phyloP scores from a whole-genome alignment of 805 yeast species.

The Barnettozyma botsteinii region DNA sequence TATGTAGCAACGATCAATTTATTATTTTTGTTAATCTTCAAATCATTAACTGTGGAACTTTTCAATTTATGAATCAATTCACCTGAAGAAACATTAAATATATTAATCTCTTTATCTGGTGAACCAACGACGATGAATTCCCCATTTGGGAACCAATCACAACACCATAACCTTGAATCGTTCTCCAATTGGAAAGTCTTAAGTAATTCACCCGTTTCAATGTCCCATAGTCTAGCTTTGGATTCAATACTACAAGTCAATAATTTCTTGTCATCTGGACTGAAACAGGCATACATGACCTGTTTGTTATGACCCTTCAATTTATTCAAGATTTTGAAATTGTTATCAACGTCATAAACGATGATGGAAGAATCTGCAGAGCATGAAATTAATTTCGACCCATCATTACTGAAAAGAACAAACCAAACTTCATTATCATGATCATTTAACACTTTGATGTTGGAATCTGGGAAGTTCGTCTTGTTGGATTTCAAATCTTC shows the following conservation, averaged over 20 bases:
- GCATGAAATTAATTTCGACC: conserved; percentile 70
- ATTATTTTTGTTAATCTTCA: conserved; percentile 62
- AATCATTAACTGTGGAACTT: conserved; percentile 56
- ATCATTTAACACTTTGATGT: conserved; percentile 39
- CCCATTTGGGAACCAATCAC: conserved; percentile 64
- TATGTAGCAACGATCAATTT: conserved; percentile 60
- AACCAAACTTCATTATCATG: conserved; percentile 84
- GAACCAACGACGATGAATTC: conserved; percentile 63
- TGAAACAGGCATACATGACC: conserved; percentile 68
- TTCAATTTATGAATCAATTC: conserved; percentile 26
- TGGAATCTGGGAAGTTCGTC: conserved; percentile 41
- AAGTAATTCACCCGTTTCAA: conserved; percentile 33
- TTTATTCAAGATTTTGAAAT: conserved; percentile 33
- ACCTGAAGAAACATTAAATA: conserved; percentile 35
- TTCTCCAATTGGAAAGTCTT: conserved; percentile 16
- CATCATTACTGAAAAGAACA: conserved; percentile 70
- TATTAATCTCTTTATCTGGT: conserved; percentile 59
- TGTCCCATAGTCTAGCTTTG: conserved; percentile 63
- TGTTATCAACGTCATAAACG: conserved; percentile 57
- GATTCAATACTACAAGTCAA: conserved; percentile 73
- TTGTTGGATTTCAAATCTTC: conserved; percentile 31
- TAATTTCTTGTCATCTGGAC: conserved; percentile 59
- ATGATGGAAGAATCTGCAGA: conserved; percentile 60
- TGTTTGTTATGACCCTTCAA: conserved; percentile 45
- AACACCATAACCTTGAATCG: conserved; percentile 42